Evolutionary conservation across 2,329 filamentous ascomycete species (phyloP).

Genomic region (Penicillium hordei): DNA sequence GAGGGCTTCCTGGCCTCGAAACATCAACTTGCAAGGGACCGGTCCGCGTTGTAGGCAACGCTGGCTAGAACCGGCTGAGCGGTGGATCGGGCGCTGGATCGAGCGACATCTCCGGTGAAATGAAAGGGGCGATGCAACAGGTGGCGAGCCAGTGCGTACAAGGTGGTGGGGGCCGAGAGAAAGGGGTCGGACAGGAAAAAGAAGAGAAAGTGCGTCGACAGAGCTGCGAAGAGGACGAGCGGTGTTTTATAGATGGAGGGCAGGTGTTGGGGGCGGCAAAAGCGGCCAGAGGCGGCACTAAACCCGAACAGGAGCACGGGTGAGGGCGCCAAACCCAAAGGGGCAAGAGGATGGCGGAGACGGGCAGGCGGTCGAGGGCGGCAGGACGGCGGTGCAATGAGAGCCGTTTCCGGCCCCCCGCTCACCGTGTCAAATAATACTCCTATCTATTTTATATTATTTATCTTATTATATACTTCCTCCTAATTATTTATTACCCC

Average conservation of each 20-base stretch:
- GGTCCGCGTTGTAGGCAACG: slow-evolving; percentile 3
- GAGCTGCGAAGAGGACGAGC: slow-evolving; percentile 18
- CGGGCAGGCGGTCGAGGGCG: slow-evolving; percentile 20
- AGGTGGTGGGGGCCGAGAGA: slow-evolving; percentile 4
- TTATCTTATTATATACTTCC: no score
- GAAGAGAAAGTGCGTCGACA: slow-evolving; percentile 27
- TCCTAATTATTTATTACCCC: no score
- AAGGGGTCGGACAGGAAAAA: slow-evolving; percentile 14
- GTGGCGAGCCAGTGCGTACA: slow-evolving; percentile 4
- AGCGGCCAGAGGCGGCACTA: slow-evolving; percentile 20
- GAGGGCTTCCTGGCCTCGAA: slow-evolving; percentile 2
- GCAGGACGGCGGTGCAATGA: slow-evolving; percentile 20
- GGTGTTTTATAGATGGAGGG: slow-evolving; percentile 30
- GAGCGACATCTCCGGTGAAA: slow-evolving; percentile 13
- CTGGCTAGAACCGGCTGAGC: slow-evolving; percentile 7
- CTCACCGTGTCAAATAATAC: slow-evolving; percentile 14
- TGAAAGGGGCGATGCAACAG: slow-evolving; percentile 12
- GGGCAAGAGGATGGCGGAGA: slow-evolving; percentile 14
- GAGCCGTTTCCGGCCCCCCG: slow-evolving; percentile 24
- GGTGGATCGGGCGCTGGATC: no score
- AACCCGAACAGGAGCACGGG: slow-evolving; percentile 16
- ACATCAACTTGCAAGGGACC: slow-evolving; percentile 4
- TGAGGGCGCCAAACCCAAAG: slow-evolving; percentile 15
- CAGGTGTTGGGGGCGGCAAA: slow-evolving; percentile 19
- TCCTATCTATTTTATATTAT: no score